phyloP scores from a whole-genome alignment of 2,329 filamentous ascomycete genomes.

The Nigrospora sphaerica region DNA sequence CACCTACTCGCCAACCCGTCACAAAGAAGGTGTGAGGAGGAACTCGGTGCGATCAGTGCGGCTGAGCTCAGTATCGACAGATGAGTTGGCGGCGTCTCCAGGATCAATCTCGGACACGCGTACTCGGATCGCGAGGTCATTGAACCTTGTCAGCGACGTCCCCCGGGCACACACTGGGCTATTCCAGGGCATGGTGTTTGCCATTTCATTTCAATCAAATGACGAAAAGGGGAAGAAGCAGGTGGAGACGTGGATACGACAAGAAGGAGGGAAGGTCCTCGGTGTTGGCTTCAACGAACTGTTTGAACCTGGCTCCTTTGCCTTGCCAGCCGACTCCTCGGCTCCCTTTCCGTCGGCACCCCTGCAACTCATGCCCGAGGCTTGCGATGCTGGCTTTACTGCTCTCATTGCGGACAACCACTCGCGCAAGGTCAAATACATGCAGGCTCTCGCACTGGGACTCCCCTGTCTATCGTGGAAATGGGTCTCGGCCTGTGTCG shows the following conservation, averaged over 20 bases:
- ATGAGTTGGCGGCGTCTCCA: constrained; percentile 38
- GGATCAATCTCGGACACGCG: constrained; percentile 20
- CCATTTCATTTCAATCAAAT: constrained; percentile 60
- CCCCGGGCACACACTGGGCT: constrained; percentile 24
- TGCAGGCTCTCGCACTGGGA: constrained; percentile 87
- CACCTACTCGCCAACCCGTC: constrained; percentile 5
- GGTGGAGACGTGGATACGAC: constrained; percentile 45
- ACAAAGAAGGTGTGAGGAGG: neutral
- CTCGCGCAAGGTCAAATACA: constrained; percentile 82
- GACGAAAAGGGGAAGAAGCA: neutral
- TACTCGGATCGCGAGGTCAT: neutral
- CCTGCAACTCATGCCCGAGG: constrained; percentile 51
- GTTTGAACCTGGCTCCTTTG: constrained; percentile 46
- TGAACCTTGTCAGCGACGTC: constrained; percentile 2
- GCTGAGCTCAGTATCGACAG: constrained; percentile 29
- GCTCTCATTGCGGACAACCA: constrained; percentile 82
- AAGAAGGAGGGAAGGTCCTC: constrained; percentile 67
- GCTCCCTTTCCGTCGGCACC: constrained; percentile 11
- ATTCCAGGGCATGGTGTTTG: constrained; percentile 81
- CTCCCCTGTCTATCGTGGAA: constrained; percentile 77
- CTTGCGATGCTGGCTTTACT: constrained; percentile 61
- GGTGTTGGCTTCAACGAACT: constrained; percentile 73
- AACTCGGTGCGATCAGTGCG: no score
- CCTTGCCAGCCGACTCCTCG: constrained; percentile 18
- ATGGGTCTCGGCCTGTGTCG: constrained; percentile 72